Conservation (phyloP, 805 yeast species). For the Yarrowia yakushimensis region DNA sequence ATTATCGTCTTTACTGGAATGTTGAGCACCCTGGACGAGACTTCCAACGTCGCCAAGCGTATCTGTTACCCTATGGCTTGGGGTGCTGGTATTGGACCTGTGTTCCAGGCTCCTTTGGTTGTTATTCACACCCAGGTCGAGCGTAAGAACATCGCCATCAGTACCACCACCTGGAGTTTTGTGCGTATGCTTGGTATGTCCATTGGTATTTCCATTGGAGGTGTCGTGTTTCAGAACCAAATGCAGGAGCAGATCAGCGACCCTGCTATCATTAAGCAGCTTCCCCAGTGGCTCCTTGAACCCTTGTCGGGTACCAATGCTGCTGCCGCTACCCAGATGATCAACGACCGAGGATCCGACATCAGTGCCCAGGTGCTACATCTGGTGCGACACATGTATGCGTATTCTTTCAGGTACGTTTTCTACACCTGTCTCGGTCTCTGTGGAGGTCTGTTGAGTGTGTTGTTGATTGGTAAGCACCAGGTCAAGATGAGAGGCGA, state of each 20-base stretch:
- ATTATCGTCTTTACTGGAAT: conserved; percentile 45
- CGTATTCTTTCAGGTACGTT: conserved; percentile 19
- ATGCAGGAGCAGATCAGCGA: conserved; percentile 31
- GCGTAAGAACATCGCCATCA: conserved; percentile 47
- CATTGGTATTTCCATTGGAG: conserved; percentile 47
- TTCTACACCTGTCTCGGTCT: conserved; percentile 18
- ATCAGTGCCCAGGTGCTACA: background rate
- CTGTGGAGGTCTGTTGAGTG: conserved; percentile 6
- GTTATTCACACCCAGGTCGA: conserved; percentile 53
- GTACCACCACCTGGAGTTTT: conserved; percentile 47
- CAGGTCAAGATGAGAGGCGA: conserved; percentile 25
- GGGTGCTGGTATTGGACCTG: conserved; percentile 50
- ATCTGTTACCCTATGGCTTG: conserved; percentile 47
- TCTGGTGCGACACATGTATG: conserved; percentile 20
- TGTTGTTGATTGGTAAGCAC: conserved; percentile 20
- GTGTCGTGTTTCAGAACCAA: conserved; percentile 44
- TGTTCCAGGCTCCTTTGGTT: conserved; percentile 46
- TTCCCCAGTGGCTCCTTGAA: background rate
- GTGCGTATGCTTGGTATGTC: conserved; percentile 40
- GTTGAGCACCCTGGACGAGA: conserved; percentile 42
- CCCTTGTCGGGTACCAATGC: conserved; percentile 18
- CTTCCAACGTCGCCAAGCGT: conserved; percentile 40
- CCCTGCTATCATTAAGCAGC: background rate
- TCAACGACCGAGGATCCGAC: background rate
- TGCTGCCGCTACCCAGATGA: conserved; percentile 23